phyloP scores from a whole-genome alignment of 129 eudicot genomes.

The Flaveria trinervia region DNA sequence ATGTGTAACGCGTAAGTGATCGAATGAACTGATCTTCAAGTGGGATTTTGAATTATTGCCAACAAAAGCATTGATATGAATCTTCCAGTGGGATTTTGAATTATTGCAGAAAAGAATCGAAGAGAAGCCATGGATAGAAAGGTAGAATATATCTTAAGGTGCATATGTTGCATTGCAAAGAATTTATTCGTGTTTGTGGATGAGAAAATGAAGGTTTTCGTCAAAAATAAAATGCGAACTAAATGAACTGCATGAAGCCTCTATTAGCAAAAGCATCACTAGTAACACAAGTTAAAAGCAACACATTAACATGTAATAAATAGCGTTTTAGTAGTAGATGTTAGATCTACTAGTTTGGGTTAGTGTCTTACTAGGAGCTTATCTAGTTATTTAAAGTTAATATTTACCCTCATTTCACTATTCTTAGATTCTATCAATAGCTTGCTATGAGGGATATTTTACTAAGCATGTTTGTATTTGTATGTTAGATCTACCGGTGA shows the following conservation, averaged over 20 bases:
- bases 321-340: too few species aligned
- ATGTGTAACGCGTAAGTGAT: constrained; percentile 31
- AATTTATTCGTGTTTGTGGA: constrained; percentile 45
- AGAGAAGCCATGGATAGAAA: constrained; percentile 32
- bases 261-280: too few species aligned
- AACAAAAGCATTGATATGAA: constrained; percentile 38
- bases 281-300: too few species aligned
- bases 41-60: constrained; percentile 48
- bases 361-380: too few species aligned
- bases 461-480: too few species aligned
- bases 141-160: constrained; percentile 36
- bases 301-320: too few species aligned
- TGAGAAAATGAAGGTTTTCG: constrained; percentile 31
- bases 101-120: constrained; percentile 51
- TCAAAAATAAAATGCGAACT: constrained; percentile 41
- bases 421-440: too few species aligned
- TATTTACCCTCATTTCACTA: too few species aligned
- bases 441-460: too few species aligned
- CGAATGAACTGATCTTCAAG: constrained; percentile 42
- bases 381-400: too few species aligned
- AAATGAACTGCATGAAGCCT: constrained; percentile 32
- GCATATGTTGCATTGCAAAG: constrained; percentile 41
- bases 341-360: too few species aligned
- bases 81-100: constrained; percentile 48
- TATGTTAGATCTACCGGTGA: too few species aligned